phyloP scores from a whole-genome alignment of 768 basidiomycete species.

The Daedaleopsis nitida region DNA sequence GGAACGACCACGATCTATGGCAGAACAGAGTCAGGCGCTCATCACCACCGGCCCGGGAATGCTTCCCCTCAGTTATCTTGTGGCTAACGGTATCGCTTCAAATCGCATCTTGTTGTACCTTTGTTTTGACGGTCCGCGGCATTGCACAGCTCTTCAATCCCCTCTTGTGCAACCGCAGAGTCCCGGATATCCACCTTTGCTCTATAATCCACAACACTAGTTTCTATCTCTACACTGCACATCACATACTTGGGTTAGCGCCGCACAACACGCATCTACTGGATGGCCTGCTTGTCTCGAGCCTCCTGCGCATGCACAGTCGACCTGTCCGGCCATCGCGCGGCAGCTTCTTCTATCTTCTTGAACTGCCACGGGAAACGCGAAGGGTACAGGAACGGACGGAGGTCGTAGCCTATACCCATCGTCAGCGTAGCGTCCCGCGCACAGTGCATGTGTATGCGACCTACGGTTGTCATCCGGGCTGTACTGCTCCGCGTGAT shows the following conservation, averaged over 20 bases:
- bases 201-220: no score
- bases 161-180: no score
- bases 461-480: constrained; percentile 92
- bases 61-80: no score
- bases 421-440: not conserved
- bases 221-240: no score
- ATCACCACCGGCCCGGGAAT: no score
- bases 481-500: constrained; percentile 95
- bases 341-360: constrained; percentile 90
- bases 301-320: constrained; percentile 25
- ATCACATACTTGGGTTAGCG: no score
- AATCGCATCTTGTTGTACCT: no score
- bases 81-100: constrained; percentile 19
- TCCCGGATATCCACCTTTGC: no score
- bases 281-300: constrained; percentile 15
- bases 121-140: no score
- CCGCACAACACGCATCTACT: not conserved
- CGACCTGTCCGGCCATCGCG: constrained; percentile 72
- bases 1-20: no score
- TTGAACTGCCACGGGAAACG: constrained; percentile 96
- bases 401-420: constrained; percentile 83
- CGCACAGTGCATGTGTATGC: not conserved
- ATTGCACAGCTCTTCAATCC: no score
- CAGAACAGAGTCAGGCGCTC: no score
- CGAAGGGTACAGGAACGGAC: constrained; percentile 95